These are phyloP conservation scores for Penicillium griseofulvum DNA, from an alignment of 2,329 filamentous ascomycete species.

Conservation along the genomic window DNA sequence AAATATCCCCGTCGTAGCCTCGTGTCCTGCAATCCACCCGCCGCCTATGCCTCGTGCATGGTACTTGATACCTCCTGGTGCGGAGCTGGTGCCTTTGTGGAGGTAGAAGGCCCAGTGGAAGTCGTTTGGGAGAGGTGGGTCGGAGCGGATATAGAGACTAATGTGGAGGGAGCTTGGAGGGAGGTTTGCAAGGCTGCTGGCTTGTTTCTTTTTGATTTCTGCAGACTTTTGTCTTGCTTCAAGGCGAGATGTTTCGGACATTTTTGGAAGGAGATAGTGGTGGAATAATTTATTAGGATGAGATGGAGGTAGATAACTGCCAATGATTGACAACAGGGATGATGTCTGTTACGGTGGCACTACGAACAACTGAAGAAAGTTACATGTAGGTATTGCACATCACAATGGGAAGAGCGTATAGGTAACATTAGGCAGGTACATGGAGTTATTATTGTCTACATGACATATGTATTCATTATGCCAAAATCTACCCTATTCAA, in stretches of 20 bases:
- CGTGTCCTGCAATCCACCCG: conserved; percentile 16
- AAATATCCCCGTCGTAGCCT: background rate
- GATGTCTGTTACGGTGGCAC: background rate
- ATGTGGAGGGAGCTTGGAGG: background rate
- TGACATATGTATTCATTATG: too few relatives aligned
- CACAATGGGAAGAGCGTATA: too few relatives aligned
- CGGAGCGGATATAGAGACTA: conserved; percentile 3
- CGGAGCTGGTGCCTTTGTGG: background rate
- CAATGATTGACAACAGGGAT: background rate
- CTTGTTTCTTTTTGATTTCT: background rate
- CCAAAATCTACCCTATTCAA: too few relatives aligned
- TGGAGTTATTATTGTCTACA: too few relatives aligned
- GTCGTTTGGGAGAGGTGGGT: conserved; percentile 6
- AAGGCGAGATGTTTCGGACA: background rate
- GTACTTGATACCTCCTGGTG: conserved; percentile 8
- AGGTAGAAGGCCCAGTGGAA: conserved; percentile 16
- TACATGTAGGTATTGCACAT: too few relatives aligned
- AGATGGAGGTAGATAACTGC: background rate
- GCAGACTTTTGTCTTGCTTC: background rate
- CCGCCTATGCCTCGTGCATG: conserved; percentile 3
- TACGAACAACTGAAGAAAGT: background rate
- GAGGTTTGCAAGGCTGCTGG: background rate
- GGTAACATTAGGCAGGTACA: too few relatives aligned
- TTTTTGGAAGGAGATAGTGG: background rate
- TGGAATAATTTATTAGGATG: background rate